Evolutionary conservation across 83 land plant genomes (phyloP), one percentile per base, ranked within the genome.

Genomic region (Thuja plicata): DNA sequence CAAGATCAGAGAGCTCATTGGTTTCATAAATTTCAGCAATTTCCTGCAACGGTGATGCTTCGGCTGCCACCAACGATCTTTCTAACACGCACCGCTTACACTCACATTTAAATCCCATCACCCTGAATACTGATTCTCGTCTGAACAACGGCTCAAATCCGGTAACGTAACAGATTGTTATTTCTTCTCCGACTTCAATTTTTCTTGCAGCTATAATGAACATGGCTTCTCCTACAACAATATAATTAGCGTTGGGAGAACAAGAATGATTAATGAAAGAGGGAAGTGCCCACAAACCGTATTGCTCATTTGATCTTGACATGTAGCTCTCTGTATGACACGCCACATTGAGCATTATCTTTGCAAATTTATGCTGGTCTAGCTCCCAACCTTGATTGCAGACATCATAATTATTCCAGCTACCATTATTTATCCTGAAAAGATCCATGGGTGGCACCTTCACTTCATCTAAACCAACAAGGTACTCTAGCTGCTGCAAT

Each of bases 231-330:
- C 90, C 91, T 24, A 90, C 84, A 27, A 76, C 84, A 0, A 88
- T 43, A 27, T 84, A 62, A 27, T 80, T 76, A 1, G 87, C 86
- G 21, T 90, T 90, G 9, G 89, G 88, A 21, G 34, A 13, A 54
- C 91, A 88, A 0, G 90, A 88, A 62, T 91, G 88, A 70, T 91
- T 91, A 24, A 91, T 88, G 41, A 91, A 88, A 10, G 88, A 90
- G 10, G 89, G 86, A 0, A 88, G 85, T 48, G 46, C 40, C 91
- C 89, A 88, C 8, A 90, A 11, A n/a, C 89, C 89, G 27, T 66
- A 27, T 24, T 6, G 30, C 30, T 82, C 17, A 52, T 15, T 52
- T 13, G 0, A 3, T 2, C 55, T 52, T 52, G 55, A 52, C 3
- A 52, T 13, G 55, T 52, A 15, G 0, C 55, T 52, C 2, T 15